Base-by-base conservation (phyloP, 192 early-diverging fungal genomes). In the Geranomyces michiganensis region DNA sequence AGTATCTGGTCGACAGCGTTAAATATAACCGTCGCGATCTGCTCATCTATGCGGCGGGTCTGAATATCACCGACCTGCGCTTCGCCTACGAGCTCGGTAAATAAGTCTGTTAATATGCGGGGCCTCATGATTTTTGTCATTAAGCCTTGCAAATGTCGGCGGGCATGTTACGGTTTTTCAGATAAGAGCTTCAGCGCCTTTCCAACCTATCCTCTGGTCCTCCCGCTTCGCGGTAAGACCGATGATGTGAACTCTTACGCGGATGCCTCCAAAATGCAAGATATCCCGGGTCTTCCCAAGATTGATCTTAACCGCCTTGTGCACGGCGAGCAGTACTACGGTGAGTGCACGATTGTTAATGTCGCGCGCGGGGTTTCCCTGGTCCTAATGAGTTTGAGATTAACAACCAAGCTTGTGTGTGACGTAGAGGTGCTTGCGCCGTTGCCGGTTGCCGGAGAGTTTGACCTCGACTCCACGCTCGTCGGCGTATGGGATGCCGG, bases 401-500 rank as follows among this genome's bases (percentile, higher is more conserved):
- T n/a, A n/a, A n/a, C n/a, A n/a, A n/a, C n/a, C n/a, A n/a, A n/a
- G n/a, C n/a, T n/a, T n/a, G n/a, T n/a, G n/a, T n/a, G n/a, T n/a
- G n/a, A n/a, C n/a, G n/a, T n/a, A n/a, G 90, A 92, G 68, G 55
- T 90, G 13, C 46, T 89, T 41, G 74, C 76, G 24, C 84, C 84
- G 14, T 65, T 92, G 21, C 91, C 91, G 10, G 36, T 65, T 4
- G 79, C 84, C 2, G 91, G 90, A 21, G 74, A 76, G 15, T 91
- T 90, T 72, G 78, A 81, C n/a, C 56, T 88, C 0, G 68, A 80
- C 13, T 81, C 79, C 13, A 88, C 71, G 0, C 66, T 89, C 21
- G 68, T 73, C 10, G 91, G 91, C 22, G 86, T 93, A 0, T 93
- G 89, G 72, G 91, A 93, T 73, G 88, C 89, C 58, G 90, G 90